Evolutionary conservation across 768 basidiomycete species (phyloP).

Genomic region (Russula abietina): DNA sequence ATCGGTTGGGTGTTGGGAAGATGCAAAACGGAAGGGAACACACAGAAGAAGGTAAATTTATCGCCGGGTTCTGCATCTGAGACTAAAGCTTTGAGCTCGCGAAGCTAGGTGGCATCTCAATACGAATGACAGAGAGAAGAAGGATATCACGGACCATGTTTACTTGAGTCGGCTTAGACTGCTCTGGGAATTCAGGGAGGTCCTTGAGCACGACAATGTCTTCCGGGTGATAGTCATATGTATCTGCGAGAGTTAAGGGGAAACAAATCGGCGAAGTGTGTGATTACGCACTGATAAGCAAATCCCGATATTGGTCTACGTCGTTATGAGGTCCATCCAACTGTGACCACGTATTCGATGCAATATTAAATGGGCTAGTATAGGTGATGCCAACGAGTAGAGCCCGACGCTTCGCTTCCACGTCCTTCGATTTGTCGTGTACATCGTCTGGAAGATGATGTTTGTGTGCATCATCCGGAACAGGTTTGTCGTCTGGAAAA

Average conservation of each 20-base stretch:
- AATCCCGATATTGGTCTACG: slow-evolving; percentile 11
- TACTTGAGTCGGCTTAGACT: slow-evolving; percentile 13
- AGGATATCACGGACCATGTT: slow-evolving; percentile 18
- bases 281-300: slow-evolving; percentile 14
- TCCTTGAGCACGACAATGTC: slow-evolving; percentile 25
- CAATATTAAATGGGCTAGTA: neutral
- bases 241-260: neutral
- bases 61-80: slow-evolving; percentile 26
- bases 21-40: neutral
- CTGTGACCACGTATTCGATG: neutral
- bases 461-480: no score
- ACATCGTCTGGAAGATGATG: no score
- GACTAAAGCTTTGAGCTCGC: slow-evolving; percentile 22
- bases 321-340: slow-evolving; percentile 21
- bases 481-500: no score
- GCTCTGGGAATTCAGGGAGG: neutral
- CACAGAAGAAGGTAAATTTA: slow-evolving; percentile 29
- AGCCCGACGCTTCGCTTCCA: slow-evolving; percentile 13
- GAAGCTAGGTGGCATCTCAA: slow-evolving; percentile 16
- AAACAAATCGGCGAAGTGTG: no score
- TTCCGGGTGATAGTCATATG: slow-evolving; percentile 18
- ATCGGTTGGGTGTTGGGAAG: neutral
- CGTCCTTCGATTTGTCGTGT: no score
- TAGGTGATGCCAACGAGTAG: slow-evolving; percentile 26
- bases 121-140: neutral